Conservation (phyloP, 495 filamentous ascomycete species). For the Trichocladium antarcticum region DNA sequence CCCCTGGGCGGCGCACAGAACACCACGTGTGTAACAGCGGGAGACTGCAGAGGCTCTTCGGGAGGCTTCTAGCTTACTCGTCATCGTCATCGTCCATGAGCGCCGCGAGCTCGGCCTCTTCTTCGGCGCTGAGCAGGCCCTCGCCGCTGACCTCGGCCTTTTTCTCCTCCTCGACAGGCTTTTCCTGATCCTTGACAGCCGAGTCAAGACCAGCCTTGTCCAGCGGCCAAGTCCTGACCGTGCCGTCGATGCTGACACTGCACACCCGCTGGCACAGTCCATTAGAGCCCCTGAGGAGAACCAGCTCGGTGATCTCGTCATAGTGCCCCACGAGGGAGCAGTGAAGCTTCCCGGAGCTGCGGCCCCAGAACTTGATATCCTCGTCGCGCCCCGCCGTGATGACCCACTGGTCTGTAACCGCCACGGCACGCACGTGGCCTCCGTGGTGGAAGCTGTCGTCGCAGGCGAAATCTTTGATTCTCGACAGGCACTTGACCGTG, state of each 20-base stretch:
- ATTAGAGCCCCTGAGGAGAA: constrained; percentile 43
- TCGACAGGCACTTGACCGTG: constrained; percentile 60
- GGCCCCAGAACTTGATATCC: constrained; percentile 82
- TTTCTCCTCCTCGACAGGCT: constrained; percentile 33
- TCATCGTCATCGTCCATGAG: constrained; percentile 69
- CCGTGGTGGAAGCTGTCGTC: constrained; percentile 68
- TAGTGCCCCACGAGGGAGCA: constrained; percentile 76
- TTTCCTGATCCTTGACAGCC: constrained; percentile 43
- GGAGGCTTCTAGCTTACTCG: not conserved
- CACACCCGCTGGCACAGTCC: constrained; percentile 39
- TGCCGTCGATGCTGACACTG: constrained; percentile 81
- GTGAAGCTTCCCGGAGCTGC: constrained; percentile 56
- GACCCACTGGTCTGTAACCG: constrained; percentile 65
- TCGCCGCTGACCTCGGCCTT: constrained; percentile 27
- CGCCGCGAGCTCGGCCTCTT: constrained; percentile 78
- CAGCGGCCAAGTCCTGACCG: constrained; percentile 71
- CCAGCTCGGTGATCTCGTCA: constrained; percentile 79
- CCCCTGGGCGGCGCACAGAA: not conserved
- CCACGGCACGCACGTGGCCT: constrained; percentile 78
- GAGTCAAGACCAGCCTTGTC: constrained; percentile 49
- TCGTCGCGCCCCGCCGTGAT: constrained; percentile 86
- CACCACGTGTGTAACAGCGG: constrained; percentile 9
- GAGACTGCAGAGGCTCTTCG: not conserved
- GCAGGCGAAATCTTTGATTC: constrained; percentile 51
- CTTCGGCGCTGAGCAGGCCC: constrained; percentile 58